phyloP scores from a whole-genome alignment of 371 early-diverging fungal genomes.

The Synchytrium microbalum region DNA sequence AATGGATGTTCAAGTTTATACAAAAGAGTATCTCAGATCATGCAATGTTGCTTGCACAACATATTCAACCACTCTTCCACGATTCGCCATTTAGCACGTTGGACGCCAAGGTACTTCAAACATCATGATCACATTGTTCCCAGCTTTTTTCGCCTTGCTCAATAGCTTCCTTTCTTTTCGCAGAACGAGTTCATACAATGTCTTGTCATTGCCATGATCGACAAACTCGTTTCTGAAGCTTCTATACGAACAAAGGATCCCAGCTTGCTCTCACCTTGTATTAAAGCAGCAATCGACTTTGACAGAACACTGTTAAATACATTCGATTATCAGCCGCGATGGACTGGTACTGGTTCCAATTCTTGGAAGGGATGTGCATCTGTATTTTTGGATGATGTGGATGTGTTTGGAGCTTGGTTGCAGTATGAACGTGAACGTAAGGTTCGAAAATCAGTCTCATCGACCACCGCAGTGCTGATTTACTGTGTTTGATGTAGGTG shows the following conservation, averaged over 20 bases:
- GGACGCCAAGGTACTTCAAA: conserved; percentile 40
- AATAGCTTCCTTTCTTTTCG: neutral
- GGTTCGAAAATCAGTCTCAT: conserved; percentile 9
- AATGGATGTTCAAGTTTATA: conserved; percentile 74
- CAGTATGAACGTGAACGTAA: conserved; percentile 60
- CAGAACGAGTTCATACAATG: conserved; percentile 65
- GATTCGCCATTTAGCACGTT: conserved; percentile 30
- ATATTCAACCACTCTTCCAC: conserved; percentile 45
- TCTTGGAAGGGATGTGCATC: conserved; percentile 39
- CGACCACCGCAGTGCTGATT: too few species aligned
- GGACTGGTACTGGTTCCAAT: neutral
- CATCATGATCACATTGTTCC: neutral
- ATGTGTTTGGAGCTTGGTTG: conserved; percentile 65
- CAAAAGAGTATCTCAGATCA: conserved; percentile 53
- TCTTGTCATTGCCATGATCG: conserved; percentile 47
- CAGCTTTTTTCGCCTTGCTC: neutral
- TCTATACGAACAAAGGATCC: conserved; percentile 49
- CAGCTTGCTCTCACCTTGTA: conserved; percentile 59
- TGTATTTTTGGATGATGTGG: conserved; percentile 46
- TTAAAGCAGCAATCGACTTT: conserved; percentile 64
- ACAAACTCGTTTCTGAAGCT: conserved; percentile 55
- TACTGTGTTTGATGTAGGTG: too few species aligned
- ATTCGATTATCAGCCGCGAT: conserved; percentile 40
- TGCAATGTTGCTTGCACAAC: conserved; percentile 47
- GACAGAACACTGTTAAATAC: conserved; percentile 62